Base-by-base conservation (phyloP, 73 alveolate species). In the Strombidium stylifer region DNA sequence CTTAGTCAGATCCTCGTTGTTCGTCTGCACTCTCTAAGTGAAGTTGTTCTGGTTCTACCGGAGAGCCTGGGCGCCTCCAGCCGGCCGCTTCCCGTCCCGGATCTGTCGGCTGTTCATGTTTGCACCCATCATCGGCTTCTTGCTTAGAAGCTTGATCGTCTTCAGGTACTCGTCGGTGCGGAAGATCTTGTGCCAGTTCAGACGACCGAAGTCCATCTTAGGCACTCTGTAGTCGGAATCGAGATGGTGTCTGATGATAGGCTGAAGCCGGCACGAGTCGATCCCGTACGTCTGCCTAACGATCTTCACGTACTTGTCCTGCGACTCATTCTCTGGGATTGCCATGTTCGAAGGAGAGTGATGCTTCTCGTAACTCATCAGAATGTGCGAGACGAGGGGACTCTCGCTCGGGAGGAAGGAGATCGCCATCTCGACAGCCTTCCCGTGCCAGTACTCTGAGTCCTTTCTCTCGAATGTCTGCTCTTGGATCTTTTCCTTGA, bases 401-500 rank as follows among this genome's bases (percentile, higher is more conserved):
- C 82, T 51, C 47, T 78, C 93, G 2, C 64, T 32, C 11, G 98
- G 98, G 32, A 92, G 82, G 66, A 88, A 88, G 16, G 80, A 61
- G 10, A 84, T 69, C 14, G 96, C 88, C 49, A 92, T 80, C 56
- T 89, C 97, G 4, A 92, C 86, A 11, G 98, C 95, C 61, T 81
- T 83, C 52, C 84, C 89, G 65, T 92, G 98, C 87, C 90, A 92
- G 60, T 69, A 81, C 55, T 92, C 94, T 70, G 84, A 80, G 79
- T 64, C 82, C 48, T 75, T 90, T 78, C 71, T 85, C 81, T 49
- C 42, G 47, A 31, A 50, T 39, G 52, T 76, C 51, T 50, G 67
- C 46, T 30, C 78, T 27, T 82, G 81, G 55, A 25, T 44, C 78
- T 44, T 64, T 26, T 48, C 86, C 84, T 89, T 78, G 36, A 80